Evolutionary conservation across 2,329 filamentous ascomycete genomes (phyloP).

Genomic region (Plectosphaerella cucumerina): DNA sequence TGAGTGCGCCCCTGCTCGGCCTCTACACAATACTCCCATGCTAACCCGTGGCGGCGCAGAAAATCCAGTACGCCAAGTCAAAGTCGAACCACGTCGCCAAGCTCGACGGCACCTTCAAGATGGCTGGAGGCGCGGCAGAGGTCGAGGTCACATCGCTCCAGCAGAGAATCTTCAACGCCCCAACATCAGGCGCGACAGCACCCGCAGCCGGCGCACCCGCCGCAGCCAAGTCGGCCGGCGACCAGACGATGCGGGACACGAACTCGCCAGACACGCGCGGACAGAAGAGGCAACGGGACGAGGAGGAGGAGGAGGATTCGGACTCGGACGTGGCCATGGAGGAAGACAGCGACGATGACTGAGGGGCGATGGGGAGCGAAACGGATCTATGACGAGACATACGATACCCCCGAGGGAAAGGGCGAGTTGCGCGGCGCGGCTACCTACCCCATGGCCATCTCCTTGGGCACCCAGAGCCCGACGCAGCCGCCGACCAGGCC

Average conservation of each 20-base stretch:
- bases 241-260: conserved; percentile 46
- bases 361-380: conserved; percentile 7
- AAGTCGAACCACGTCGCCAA: conserved; percentile 87
- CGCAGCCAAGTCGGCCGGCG: conserved; percentile 43
- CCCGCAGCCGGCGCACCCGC: conserved; percentile 36
- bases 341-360: conserved; percentile 70
- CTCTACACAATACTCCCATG: not conserved
- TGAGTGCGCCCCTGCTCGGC: conserved; percentile 37
- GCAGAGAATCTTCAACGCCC: conserved; percentile 75
- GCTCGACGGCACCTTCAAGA: conserved; percentile 83
- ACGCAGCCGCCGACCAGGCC: conserved; percentile 81
- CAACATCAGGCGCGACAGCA: conserved; percentile 44
- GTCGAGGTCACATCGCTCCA: conserved; percentile 70
- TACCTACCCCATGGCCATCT: conserved; percentile 44
- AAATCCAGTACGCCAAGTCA: conserved; percentile 85
- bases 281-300: conserved; percentile 68
- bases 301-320: conserved; percentile 63
- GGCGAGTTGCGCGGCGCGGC: not conserved
- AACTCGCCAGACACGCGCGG: conserved; percentile 53
- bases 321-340: conserved; percentile 68
- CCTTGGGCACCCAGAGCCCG: conserved; percentile 71
- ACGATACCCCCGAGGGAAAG: too few relatives aligned
- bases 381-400: not conserved
- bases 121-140: conserved; percentile 48
- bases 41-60: conserved; percentile 44